These are phyloP conservation scores for Acer saccharum DNA, from an alignment of 345 rosid species.

Conservation along the genomic window DNA sequence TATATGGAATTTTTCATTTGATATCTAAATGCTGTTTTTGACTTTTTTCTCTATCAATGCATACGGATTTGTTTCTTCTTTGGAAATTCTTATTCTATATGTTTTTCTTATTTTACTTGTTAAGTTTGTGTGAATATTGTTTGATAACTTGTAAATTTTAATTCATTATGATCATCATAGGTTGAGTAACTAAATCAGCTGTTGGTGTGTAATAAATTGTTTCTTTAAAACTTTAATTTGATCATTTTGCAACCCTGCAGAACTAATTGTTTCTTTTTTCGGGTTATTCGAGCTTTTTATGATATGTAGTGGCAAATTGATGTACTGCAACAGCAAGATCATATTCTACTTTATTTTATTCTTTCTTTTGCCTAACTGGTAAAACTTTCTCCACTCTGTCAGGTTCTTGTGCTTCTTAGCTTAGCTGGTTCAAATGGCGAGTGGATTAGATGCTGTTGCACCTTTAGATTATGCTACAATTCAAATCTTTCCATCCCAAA, in stretches of 20 bases:
- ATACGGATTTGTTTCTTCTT: background rate
- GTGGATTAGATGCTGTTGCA: conserved; percentile 37
- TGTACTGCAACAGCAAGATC: background rate
- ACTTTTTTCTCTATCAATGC: background rate
- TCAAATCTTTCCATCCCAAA: conserved; percentile 45
- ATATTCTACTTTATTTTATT: background rate
- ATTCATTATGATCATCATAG: background rate
- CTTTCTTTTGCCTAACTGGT: background rate
- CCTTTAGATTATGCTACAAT: conserved; percentile 53
- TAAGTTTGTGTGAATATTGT: background rate
- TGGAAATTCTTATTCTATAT: background rate
- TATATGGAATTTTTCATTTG: background rate
- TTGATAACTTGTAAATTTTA: background rate
- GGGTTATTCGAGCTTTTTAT: background rate
- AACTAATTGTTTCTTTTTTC: background rate
- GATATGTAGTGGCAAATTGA: background rate
- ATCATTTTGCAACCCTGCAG: background rate
- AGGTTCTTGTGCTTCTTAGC: conserved; percentile 14
- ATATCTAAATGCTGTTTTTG: background rate
- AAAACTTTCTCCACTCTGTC: conserved; percentile 4
- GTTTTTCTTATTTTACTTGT: background rate
- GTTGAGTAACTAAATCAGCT: background rate
- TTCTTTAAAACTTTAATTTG: background rate
- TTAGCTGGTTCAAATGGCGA: conserved; percentile 38
- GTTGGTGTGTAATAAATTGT: background rate